Conservation (phyloP, 805 yeast species). For the Yarrowia osloensis region DNA sequence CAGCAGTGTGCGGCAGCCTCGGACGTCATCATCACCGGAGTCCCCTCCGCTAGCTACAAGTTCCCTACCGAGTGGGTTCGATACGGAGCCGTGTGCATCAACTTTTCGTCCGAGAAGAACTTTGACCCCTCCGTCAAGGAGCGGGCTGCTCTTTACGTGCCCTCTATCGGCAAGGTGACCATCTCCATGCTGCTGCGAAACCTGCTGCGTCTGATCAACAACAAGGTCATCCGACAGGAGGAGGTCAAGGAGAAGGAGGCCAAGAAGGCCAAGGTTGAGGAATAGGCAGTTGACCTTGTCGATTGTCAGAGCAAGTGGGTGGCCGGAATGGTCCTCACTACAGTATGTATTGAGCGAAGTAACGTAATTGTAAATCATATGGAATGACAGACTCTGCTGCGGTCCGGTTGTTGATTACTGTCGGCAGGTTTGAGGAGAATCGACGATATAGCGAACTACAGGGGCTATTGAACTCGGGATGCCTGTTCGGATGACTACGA, state of each 20-base stretch:
- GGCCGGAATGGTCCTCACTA: background rate
- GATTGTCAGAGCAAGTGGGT: background rate
- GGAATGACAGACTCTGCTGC: no score
- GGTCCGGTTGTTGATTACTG: no score
- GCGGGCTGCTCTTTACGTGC: conserved; percentile 89
- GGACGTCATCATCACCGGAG: conserved; percentile 95
- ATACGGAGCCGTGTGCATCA: conserved; percentile 88
- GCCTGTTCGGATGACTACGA: no score
- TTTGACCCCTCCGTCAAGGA: conserved; percentile 76
- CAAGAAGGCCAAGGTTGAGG: conserved; percentile 20
- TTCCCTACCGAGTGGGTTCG: conserved; percentile 79
- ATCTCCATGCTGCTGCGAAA: conserved; percentile 92
- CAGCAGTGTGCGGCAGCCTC: conserved; percentile 52
- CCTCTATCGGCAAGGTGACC: conserved; percentile 95
- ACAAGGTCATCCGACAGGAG: conserved; percentile 46
- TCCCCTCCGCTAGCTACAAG: conserved; percentile 79
- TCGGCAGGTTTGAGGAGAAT: no score
- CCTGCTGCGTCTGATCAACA: conserved; percentile 75
- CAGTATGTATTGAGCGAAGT: background rate
- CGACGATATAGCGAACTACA: no score
- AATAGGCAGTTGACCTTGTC: background rate
- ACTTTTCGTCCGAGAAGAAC: conserved; percentile 87
- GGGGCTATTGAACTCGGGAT: no score
- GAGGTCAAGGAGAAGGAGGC: conserved; percentile 22
- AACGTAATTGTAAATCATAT: conserved; percentile 2